Percentiles rank a stretch among this genome's conserved stretches.
Evolutionary conservation across 495 filamentous ascomycete species (phyloP).

Genomic region (Mytilinidion resinicola): DNA sequence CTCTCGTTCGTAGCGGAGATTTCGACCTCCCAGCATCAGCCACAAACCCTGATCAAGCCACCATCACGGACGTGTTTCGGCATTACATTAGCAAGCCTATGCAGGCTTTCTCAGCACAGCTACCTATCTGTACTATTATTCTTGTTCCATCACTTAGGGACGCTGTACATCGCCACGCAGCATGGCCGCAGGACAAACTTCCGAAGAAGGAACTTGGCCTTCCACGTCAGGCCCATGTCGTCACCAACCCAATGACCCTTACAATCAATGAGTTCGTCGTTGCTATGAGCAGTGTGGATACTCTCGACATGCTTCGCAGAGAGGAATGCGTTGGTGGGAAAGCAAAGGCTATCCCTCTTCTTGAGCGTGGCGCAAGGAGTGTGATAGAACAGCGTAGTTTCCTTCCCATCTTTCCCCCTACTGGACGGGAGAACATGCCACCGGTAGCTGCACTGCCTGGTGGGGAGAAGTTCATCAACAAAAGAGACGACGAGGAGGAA

Average conservation of each 20-base stretch:
- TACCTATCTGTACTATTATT: conserved; percentile 73
- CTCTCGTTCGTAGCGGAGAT: conserved; percentile 78
- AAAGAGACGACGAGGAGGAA: conserved; percentile 38
- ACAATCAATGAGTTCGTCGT: conserved; percentile 78
- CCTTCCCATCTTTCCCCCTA: conserved; percentile 79
- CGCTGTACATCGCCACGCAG: conserved; percentile 64
- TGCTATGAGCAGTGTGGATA: conserved; percentile 75
- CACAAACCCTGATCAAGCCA: conserved; percentile 63
- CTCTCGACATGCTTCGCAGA: conserved; percentile 69
- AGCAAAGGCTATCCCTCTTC: conserved; percentile 49
- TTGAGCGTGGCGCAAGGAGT: conserved; percentile 62
- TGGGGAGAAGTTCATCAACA: conserved; percentile 10
- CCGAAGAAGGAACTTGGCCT: conserved; percentile 64
- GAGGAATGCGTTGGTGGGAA: conserved; percentile 63
- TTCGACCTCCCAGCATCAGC: conserved; percentile 78
- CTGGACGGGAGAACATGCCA: conserved; percentile 52
- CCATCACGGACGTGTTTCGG: conserved; percentile 76
- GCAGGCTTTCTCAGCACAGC: conserved; percentile 54
- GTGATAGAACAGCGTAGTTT: conserved; percentile 85
- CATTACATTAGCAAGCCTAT: conserved; percentile 65
- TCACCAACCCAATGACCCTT: conserved; percentile 84
- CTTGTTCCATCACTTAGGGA: conserved; percentile 86
- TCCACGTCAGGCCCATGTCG: conserved; percentile 64
- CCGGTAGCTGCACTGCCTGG: background rate
- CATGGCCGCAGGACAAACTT: conserved; percentile 85